Evolutionary conservation across 2,329 filamentous ascomycete genomes (phyloP), one percentile per base, ranked within the genome.

Genomic region (Verticillium dahliae): DNA sequence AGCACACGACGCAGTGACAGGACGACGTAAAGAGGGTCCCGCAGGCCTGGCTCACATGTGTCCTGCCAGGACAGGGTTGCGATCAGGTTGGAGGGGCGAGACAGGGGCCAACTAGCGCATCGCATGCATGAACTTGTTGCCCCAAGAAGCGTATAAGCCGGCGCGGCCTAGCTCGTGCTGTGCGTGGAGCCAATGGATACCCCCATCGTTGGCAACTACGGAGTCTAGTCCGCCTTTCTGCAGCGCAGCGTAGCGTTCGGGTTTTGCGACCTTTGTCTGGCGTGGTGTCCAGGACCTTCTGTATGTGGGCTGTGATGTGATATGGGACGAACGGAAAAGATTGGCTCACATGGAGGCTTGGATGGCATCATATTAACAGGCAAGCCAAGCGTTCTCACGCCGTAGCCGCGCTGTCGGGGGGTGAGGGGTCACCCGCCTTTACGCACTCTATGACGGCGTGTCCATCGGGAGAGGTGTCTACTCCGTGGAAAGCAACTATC

Each of bases 401-500:
- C n/a, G 45, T 9, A 52, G 4, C 45, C 6, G 10, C 39, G 15
- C 13, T 41, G 15, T 15, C 39, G 7, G 18, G 13, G 7, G 18
- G 18, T 27, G 45, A 52, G 45, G 45, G 45, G 45, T 52, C 18
- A 10, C 9, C 45, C 45, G 45, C 45, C 59, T 65, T 67, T 18
- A 63, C 63, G 45, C 65, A 68, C 60, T 70, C 68, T 9, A 69
- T 61, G 14, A 67, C 63, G 0, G 62, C 65, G 45, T 59, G 58
- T 34, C 63, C 56, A n/a, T 63, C 65, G 4, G 45, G 62, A 52
- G 62, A 64, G 27, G 57, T 60, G 3, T 63, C 68, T 14, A 62
- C 57, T 6, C 61, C 66, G 56, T 15, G 60, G 35, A 60, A 67
- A 13, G 71, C 64, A 14, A 62, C 57, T n/a, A 75, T 68, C 60